Evolutionary conservation across 1,284 basidiomycete species (phyloP), one percentile per base, ranked within the genome.

Genomic region (Ceratobasidium sp.): DNA sequence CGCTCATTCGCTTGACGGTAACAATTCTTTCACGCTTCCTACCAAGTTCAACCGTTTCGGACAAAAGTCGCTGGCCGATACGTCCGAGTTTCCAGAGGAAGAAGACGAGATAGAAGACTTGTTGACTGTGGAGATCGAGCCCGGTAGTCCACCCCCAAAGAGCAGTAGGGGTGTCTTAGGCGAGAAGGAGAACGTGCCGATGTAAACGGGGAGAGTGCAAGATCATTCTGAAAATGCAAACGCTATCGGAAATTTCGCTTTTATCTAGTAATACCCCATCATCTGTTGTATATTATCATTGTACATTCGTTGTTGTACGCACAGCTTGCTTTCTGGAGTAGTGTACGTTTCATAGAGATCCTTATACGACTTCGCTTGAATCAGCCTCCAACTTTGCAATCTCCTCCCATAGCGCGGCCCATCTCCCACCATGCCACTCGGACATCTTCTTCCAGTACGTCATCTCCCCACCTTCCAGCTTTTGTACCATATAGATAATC

Each of bases 31-130:
- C 52, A 65, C 59, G 6, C 59, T 75, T 26, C 12, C 59, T 9
- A 52, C 38, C 28, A 75, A 75, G 23, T 28, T 75, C 23, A 59
- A 61, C 38, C 71, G 71, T 20, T 75, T 44, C 42, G 61, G 48
- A 20, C 38, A 61, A 15, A 75, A 28, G n/a, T 50, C 38, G 28
- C 23, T 75, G 28, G 46, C 59, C 15, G 71, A 65, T 28, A 75
- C 59, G 15, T 33, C 61, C n/a, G 71, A 64, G 23, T 6, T 40
- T 17, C 70, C 42, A 40, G 70, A 74, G 28, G 57, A 59, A 5
- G 71, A 75, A 42, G 71, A 75, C 59, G 71, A 75, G 48, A 75
- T 65, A 20, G 71, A 75, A 23, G 71, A 75, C 33, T 65, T 75
- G 46, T 28, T 75, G 15, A 48, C 59, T 9, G 61, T 65, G 7